These are phyloP conservation scores for Amylocarpus encephaloides DNA, from an alignment of 2,329 filamentous ascomycete species.

Conservation along the genomic window DNA sequence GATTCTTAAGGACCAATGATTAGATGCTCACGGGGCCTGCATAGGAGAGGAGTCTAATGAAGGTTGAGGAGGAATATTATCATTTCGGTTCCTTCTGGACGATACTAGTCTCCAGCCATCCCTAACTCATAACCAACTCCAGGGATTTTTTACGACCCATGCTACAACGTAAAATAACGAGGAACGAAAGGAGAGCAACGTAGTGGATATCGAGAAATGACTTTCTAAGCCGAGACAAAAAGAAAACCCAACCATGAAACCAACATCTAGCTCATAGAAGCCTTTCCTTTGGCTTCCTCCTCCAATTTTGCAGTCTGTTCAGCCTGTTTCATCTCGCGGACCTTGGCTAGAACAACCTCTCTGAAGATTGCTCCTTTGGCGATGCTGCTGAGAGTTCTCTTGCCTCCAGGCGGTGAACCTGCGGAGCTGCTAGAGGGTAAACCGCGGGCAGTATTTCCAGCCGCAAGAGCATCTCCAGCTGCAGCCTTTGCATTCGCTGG, in stretches of 20 bases:
- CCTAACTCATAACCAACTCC: too few relatives aligned
- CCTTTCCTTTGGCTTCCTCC: slow-evolving; percentile 28
- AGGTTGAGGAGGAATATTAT: too few relatives aligned
- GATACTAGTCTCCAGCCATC: too few relatives aligned
- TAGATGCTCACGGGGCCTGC: too few relatives aligned
- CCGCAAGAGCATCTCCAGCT: slow-evolving; percentile 39
- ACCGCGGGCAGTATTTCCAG: slow-evolving; percentile 10
- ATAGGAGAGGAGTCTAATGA: too few relatives aligned
- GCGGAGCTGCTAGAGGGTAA: slow-evolving; percentile 5
- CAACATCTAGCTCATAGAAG: slow-evolving; percentile 20
- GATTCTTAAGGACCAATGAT: too few relatives aligned
- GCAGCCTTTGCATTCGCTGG: slow-evolving; percentile 51
- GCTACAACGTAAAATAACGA: too few relatives aligned
- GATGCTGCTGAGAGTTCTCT: slow-evolving; percentile 42
- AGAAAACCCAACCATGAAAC: slow-evolving; percentile 2
- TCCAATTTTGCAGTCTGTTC: slow-evolving; percentile 69
- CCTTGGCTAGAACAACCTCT: slow-evolving; percentile 90
- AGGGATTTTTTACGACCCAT: too few relatives aligned
- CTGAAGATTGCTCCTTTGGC: slow-evolving; percentile 74
- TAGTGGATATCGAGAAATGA: too few relatives aligned
- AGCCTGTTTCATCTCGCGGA: slow-evolving; percentile 79
- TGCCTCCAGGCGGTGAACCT: slow-evolving; percentile 20
- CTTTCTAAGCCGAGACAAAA: not conserved
- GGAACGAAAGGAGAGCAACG: too few relatives aligned
- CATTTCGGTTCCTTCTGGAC: too few relatives aligned